Conservation (phyloP, 345 rosid genomes). For the Eutrema japonicum region DNA sequence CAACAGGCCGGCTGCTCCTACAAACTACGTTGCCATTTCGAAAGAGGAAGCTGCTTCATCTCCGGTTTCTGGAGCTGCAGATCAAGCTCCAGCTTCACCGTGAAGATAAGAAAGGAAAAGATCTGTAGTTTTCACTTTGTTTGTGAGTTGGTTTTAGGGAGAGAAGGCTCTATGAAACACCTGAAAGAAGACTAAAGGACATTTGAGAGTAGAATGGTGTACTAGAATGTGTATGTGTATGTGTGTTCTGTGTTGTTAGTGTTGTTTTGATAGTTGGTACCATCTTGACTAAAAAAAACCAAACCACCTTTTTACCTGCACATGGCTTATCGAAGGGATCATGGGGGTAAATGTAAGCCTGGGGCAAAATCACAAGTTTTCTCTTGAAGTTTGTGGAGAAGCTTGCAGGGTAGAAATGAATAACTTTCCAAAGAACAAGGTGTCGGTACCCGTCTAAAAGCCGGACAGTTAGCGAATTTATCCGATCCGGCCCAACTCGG, state of each 20-base stretch:
- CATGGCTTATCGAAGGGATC: slow-evolving; percentile 1
- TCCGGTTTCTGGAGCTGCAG: slow-evolving; percentile 67
- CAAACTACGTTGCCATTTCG: slow-evolving; percentile 72
- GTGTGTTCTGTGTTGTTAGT: slow-evolving; percentile 34
- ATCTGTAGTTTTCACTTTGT: slow-evolving; percentile 32
- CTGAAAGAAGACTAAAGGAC: slow-evolving; percentile 31
- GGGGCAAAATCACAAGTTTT: background rate
- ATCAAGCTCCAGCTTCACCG: slow-evolving; percentile 69
- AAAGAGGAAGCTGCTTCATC: slow-evolving; percentile 80
- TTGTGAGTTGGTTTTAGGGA: slow-evolving; percentile 36
- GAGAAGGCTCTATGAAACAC: slow-evolving; percentile 35
- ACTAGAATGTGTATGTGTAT: slow-evolving; percentile 41
- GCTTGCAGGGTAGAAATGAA: no score
- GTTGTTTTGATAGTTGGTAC: slow-evolving; percentile 39
- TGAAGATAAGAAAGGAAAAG: slow-evolving; percentile 51
- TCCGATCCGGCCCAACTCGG: no score
- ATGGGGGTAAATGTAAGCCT: background rate
- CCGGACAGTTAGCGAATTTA: no score
- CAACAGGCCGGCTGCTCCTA: slow-evolving; percentile 68
- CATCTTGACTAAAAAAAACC: slow-evolving; percentile 11
- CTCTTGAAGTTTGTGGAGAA: background rate
- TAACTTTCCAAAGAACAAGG: no score
- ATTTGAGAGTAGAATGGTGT: slow-evolving; percentile 40
- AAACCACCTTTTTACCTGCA: slow-evolving; percentile 9
- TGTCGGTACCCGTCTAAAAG: no score